Evolutionary conservation across 139 green algal species (phyloP).

Genomic region (Diplosphaera chodatii): DNA sequence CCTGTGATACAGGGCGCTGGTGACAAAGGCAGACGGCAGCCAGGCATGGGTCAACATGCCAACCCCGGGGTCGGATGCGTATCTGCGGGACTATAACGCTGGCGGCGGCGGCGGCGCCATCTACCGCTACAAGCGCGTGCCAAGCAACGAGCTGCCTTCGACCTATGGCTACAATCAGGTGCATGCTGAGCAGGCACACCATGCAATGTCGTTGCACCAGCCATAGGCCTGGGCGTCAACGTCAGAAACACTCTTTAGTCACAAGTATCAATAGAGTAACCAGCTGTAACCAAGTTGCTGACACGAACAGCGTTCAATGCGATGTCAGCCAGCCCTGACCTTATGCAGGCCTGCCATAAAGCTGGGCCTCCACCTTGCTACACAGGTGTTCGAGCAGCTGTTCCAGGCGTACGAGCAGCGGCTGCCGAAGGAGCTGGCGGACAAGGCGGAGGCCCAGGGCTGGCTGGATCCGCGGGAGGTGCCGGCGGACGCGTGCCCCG

Average conservation of each 20-base stretch:
- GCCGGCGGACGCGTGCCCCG: conserved; percentile 53
- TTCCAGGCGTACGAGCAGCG: conserved; percentile 66
- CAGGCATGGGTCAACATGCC: conserved; percentile 35
- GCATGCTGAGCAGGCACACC: neutral
- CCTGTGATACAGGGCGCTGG: conserved; percentile 18
- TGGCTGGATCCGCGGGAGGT: neutral
- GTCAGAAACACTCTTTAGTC: too few species aligned
- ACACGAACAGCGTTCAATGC: too few species aligned
- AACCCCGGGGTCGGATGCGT: conserved; percentile 18
- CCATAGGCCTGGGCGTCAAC: too few species aligned
- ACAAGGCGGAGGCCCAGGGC: conserved; percentile 9
- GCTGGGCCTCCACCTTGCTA: conserved; percentile 6
- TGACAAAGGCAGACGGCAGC: conserved; percentile 36
- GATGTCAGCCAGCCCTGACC: too few species aligned
- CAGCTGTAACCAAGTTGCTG: too few species aligned
- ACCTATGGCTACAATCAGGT: conserved; percentile 51
- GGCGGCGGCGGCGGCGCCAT: conserved; percentile 29
- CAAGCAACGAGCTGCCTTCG: neutral
- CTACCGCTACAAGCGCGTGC: conserved; percentile 17
- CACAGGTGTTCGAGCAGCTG: conserved; percentile 61
- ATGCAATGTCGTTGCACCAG: neutral
- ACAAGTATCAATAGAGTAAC: too few species aligned
- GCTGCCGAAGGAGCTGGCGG: conserved; percentile 14
- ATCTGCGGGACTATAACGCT: conserved; percentile 18
- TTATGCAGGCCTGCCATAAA: conserved; percentile 3